phyloP scores from a whole-genome alignment of 2,329 filamentous ascomycete genomes.

The Colletotrichum endophyticum region DNA sequence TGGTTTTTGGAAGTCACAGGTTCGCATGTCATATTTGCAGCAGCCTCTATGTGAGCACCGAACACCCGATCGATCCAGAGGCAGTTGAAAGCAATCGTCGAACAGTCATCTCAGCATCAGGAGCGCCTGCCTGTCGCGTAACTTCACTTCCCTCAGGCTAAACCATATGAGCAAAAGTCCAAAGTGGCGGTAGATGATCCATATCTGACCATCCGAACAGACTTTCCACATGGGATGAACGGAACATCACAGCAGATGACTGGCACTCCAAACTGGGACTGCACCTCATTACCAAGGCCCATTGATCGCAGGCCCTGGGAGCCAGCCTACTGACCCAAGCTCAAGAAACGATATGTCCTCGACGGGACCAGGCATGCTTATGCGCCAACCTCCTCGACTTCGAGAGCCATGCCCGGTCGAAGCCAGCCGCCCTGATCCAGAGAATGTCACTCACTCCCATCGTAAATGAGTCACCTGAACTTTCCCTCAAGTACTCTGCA shows the following conservation, averaged over 20 bases:
- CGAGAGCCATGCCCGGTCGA: neutral
- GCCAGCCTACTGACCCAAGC: neutral
- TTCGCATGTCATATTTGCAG: neutral
- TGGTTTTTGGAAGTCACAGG: neutral
- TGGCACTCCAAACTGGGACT: neutral
- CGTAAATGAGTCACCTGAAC: neutral
- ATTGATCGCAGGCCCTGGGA: neutral
- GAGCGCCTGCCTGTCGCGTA: accelerated
- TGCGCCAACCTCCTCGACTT: neutral
- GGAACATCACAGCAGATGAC: neutral
- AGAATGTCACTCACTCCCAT: neutral
- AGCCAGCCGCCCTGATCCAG: neutral
- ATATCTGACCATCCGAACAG: neutral
- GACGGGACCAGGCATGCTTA: neutral
- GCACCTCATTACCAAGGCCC: accelerated
- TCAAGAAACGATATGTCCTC: neutral
- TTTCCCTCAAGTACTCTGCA: neutral
- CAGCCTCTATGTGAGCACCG: neutral
- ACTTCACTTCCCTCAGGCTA: neutral
- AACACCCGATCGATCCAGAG: neutral
- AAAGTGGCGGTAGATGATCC: neutral
- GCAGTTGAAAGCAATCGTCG: neutral
- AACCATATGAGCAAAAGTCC: neutral
- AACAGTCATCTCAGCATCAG: neutral
- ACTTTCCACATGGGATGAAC: neutral